Percentiles rank a stretch among this genome's conserved stretches.
Evolutionary conservation across 176 grass and related monocot species (phyloP).

Genomic region (Calamus simplicifolius): DNA sequence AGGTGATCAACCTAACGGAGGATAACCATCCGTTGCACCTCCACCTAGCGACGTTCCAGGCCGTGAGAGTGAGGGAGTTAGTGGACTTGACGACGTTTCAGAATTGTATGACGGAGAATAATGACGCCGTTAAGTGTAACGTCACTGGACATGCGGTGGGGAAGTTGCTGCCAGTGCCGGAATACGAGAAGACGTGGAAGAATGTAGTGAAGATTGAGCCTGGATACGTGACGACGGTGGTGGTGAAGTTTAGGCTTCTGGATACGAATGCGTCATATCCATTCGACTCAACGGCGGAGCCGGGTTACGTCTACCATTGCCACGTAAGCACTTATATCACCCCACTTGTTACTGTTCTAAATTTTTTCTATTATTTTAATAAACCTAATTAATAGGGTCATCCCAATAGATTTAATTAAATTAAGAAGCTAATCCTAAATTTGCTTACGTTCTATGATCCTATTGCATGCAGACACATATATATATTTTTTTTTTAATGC

Average conservation of each 20-base stretch:
- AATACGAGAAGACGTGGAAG: constrained; percentile 76
- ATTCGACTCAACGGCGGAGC: constrained; percentile 62
- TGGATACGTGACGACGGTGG: constrained; percentile 41
- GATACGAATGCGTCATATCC: constrained; percentile 42
- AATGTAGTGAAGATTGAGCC: constrained; percentile 61
- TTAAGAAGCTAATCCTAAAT: too few relatives aligned
- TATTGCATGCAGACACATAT: too few relatives aligned
- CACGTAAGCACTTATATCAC: constrained; percentile 28
- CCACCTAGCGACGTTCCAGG: constrained; percentile 52
- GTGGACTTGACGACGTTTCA: constrained; percentile 10
- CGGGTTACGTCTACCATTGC: constrained; percentile 81
- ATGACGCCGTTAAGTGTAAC: constrained; percentile 42
- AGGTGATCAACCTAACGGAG: constrained; percentile 67
- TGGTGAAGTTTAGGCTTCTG: constrained; percentile 59
- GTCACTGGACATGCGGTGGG: constrained; percentile 43
- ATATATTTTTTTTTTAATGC: too few relatives aligned
- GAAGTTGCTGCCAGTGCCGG: constrained; percentile 15
- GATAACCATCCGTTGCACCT: constrained; percentile 81
- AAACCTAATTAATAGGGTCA: background rate
- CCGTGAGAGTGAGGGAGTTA: constrained; percentile 24
- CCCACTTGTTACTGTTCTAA: background rate
- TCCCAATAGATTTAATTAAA: too few relatives aligned
- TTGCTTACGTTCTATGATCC: too few relatives aligned
- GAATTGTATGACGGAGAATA: constrained; percentile 37
- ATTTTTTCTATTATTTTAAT: background rate